Evolutionary conservation across 1,139 yeast species (phyloP).

Genomic region (Hyphopichia buzzinii): DNA sequence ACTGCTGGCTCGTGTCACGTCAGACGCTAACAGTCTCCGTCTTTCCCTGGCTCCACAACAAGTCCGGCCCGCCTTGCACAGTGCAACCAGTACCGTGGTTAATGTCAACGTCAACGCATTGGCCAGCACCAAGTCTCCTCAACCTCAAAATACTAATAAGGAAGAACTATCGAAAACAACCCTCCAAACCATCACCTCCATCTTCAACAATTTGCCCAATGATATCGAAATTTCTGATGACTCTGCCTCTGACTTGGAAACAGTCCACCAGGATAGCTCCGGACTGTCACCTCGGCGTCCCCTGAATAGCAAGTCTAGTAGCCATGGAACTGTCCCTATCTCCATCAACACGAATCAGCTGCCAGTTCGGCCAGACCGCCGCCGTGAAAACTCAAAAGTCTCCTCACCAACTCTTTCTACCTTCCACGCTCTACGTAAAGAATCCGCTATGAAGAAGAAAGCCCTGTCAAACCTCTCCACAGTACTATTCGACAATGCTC

Average conservation of each 20-base stretch:
- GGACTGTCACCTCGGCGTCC: constrained; percentile 13
- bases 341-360: constrained; percentile 17
- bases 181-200: constrained; percentile 33
- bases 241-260: constrained; percentile 45
- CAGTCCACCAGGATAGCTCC: constrained; percentile 19
- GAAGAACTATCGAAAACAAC: constrained; percentile 6
- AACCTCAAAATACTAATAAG: background rate
- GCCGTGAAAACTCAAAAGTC: constrained; percentile 8
- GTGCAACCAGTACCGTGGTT: constrained; percentile 31
- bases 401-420: constrained; percentile 42
- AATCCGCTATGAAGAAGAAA: constrained; percentile 23
- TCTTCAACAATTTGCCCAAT: constrained; percentile 47
- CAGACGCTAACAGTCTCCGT: constrained; percentile 31
- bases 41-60: constrained; percentile 13
- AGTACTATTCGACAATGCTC: constrained; percentile 40
- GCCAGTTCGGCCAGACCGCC: constrained; percentile 26
- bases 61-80: constrained; percentile 4
- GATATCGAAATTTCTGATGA: constrained; percentile 50
- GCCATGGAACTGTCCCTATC: background rate
- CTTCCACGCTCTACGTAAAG: constrained; percentile 31
- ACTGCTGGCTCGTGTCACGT: constrained; percentile 23
- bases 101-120: constrained; percentile 30
- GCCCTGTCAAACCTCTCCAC: constrained; percentile 32
- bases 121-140: constrained; percentile 18
- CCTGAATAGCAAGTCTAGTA: background rate